Base-by-base conservation (phyloP, 1,284 basidiomycete species). In the Inonotus obliquus region DNA sequence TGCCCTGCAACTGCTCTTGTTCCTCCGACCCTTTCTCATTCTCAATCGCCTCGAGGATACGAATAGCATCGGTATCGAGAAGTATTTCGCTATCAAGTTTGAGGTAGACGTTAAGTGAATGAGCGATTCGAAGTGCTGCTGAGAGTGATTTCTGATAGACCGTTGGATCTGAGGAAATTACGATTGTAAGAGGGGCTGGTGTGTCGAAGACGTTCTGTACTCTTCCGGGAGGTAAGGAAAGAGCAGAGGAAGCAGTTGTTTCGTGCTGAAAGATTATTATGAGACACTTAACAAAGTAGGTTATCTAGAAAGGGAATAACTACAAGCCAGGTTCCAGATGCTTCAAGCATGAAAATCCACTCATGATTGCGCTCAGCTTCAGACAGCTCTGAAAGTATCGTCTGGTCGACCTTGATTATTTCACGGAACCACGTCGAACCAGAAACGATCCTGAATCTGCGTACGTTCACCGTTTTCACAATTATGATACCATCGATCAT, bases 31-130 rank as follows among this genome's bases (percentile, higher is more conserved):
- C 27, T 11, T 11, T 2, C 19, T 17, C 17, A 14, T 9, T 9
- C 32, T 44, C 7, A 14, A 21, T n/a, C 17, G 37, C 7, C 10
- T 23, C 14, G 17, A 29, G 53, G 27, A 44, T 49, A 27, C 29
- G 39, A 19, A 77, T 61, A 1, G 78, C 79, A 48, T 82, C 79
- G 2, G 70, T 60, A 63, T 82, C 79, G 10, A 68, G 66, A 37
- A 89, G 60, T 47, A 94, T 84, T 53, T 83, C 80, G 0, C 79
- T 71, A 65, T 92, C 90, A 25, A 94, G 72, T 62, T 83, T 80
- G 68, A 91, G 87, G 72, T 89, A 92, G 0, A 83, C 70, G 48
- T 84, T 74, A 13, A 94, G 74, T 63, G 85, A 82, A 67, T 92
- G 84, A 2, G 86, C 83, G 53, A 94, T 75, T 2, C 91, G 79